Conservation (phyloP, 306 rosid species). For the Trichosanthes truncata region DNA sequence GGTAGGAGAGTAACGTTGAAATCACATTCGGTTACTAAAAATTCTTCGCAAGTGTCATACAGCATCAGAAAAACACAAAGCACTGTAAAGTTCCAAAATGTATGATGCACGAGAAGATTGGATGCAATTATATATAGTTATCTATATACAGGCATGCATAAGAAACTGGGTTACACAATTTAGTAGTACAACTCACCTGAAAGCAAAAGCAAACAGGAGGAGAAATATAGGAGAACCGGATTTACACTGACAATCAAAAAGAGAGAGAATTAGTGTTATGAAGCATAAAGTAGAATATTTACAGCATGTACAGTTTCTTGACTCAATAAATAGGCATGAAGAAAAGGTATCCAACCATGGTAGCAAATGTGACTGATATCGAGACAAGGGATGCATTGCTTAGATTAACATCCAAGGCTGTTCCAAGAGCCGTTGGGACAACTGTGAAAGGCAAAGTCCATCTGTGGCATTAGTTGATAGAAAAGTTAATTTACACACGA, state of each 20-base stretch:
- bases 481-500: constrained; percentile 56
- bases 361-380: constrained; percentile 95
- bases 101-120: not conserved
- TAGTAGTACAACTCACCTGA: constrained; percentile 49
- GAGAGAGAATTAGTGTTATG: constrained; percentile 7
- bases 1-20: not conserved
- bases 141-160: not conserved
- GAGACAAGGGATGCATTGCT: constrained; percentile 96
- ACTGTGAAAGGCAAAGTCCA: constrained; percentile 99
- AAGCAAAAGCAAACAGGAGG: constrained; percentile 92
- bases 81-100: not conserved
- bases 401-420: constrained; percentile 89
- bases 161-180: constrained; percentile 6
- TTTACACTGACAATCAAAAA: constrained; percentile 70
- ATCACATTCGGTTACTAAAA: not conserved
- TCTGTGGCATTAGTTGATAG: constrained; percentile 99
- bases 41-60: not conserved
- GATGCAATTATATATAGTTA: not conserved
- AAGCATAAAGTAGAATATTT: constrained; percentile 7
- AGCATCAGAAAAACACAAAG: not conserved
- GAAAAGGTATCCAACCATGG: constrained; percentile 69
- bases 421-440: constrained; percentile 97
- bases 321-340: constrained; percentile 7
- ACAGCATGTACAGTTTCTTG: constrained; percentile 3
- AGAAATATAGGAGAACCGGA: constrained; percentile 98